Percentiles rank a stretch among this genome's conserved stretches.
These are phyloP conservation scores for Coccomyxa sp. DNA, from an alignment of 139 green algal species.

Conservation along the genomic window DNA sequence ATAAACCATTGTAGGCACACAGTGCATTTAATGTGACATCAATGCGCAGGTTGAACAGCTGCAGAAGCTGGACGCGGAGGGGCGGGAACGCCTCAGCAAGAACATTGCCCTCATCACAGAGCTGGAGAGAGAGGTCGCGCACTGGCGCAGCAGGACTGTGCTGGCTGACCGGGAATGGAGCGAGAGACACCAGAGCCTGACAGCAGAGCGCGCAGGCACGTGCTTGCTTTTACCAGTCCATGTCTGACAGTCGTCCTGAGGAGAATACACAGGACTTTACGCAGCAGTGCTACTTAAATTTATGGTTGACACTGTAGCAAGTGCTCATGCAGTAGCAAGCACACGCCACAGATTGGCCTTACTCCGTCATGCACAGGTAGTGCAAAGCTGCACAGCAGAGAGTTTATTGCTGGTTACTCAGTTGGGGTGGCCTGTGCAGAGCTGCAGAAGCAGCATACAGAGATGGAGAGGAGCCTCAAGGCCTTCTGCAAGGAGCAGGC, in stretches of 20 bases:
- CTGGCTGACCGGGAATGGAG: slow-evolving; percentile 75
- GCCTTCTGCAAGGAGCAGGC: slow-evolving; percentile 44
- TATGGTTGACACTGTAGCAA: not conserved
- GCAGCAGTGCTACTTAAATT: no score
- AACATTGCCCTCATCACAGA: not conserved
- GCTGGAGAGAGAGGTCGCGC: slow-evolving; percentile 42
- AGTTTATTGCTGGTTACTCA: not conserved
- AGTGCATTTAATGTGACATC: no score
- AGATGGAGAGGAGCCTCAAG: slow-evolving; percentile 65
- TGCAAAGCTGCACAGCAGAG: no score
- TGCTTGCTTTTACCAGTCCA: slow-evolving; percentile 64
- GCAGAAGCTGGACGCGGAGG: no score
- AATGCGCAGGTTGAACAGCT: no score
- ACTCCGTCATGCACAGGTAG: no score
- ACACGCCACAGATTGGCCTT: not conserved
- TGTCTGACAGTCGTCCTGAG: no score
- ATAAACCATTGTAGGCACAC: no score
- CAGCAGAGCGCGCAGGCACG: slow-evolving; percentile 48
- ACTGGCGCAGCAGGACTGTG: slow-evolving; percentile 82
- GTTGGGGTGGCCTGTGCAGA: not conserved
- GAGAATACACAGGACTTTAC: no score
- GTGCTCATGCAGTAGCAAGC: not conserved
- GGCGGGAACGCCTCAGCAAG: no score
- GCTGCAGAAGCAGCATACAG: slow-evolving; percentile 72
- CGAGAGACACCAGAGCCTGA: not conserved